A percentile compares a stretch with the other conserved stretches of the same genome.
These are phyloP conservation scores for Amphirosellinia nigrospora DNA, from an alignment of 495 filamentous ascomycete genomes.

Conservation along the genomic window DNA sequence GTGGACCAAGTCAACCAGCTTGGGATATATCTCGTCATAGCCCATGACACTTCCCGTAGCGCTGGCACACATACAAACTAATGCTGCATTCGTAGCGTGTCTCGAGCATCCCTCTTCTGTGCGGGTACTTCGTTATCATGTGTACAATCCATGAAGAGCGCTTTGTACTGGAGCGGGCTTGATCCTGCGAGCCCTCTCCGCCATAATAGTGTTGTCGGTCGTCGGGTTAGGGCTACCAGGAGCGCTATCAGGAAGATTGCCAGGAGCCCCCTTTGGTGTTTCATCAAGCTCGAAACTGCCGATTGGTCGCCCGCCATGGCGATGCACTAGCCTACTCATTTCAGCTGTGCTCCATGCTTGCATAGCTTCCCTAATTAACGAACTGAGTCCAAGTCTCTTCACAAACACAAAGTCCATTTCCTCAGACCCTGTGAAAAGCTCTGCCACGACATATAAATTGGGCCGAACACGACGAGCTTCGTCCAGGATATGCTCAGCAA, in stretches of 20 bases:
- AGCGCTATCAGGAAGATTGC: conserved; percentile 39
- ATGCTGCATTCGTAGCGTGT: conserved; percentile 93
- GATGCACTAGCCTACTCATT: conserved; percentile 88
- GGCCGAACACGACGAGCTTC: conserved; percentile 87
- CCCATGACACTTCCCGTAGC: conserved; percentile 96
- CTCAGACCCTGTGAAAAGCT: conserved; percentile 96
- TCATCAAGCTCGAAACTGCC: conserved; percentile 92
- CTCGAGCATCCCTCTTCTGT: conserved; percentile 92
- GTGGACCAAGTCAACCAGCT: conserved; percentile 84
- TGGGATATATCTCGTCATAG: conserved; percentile 97
- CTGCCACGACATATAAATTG: conserved; percentile 89
- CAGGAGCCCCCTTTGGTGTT: conserved; percentile 38
- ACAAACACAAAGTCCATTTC: conserved; percentile 96
- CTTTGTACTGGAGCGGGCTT: conserved; percentile 81
- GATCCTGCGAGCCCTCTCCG: conserved; percentile 73
- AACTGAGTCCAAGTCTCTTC: conserved; percentile 85
- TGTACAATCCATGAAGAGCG: conserved; percentile 98
- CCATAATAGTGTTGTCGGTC: conserved; percentile 33
- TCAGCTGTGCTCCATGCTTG: conserved; percentile 96
- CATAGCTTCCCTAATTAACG: conserved; percentile 96
- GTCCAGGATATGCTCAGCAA: conserved; percentile 93
- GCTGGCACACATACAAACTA: conserved; percentile 94
- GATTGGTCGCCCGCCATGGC: conserved; percentile 91
- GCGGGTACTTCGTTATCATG: conserved; percentile 98
- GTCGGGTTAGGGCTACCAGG: conserved; percentile 33